phyloP scores from a whole-genome alignment of 805 yeast species.

The Saccharomyces jurei region DNA sequence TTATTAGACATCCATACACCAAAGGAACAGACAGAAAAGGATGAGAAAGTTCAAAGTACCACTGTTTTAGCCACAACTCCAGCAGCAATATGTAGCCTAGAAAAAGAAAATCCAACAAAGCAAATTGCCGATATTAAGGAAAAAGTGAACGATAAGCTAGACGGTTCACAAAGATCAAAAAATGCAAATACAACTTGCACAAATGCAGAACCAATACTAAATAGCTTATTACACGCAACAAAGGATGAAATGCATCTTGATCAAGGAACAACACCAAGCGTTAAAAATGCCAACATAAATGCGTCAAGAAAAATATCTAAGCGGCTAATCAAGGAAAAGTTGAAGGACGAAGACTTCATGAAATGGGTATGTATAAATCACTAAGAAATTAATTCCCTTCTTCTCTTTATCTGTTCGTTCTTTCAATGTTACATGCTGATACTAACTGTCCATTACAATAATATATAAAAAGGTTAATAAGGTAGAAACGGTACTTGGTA shows the following conservation, averaged over 20 bases:
- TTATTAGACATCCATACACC: background rate
- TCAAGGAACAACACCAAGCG: background rate
- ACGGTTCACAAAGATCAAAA: background rate
- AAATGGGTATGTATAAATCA: conserved; percentile 21
- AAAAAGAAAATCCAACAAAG: background rate
- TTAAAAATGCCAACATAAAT: background rate
- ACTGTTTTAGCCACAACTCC: background rate
- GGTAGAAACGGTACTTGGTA: conserved; percentile 8
- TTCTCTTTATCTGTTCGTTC: too few relatives aligned
- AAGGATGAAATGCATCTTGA: background rate
- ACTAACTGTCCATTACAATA: background rate
- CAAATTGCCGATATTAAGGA: background rate
- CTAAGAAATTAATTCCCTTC: background rate
- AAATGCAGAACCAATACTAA: background rate
- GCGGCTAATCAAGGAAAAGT: conserved; percentile 14
- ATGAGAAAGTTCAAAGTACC: background rate
- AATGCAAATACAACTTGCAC: background rate
- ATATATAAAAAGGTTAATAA: conserved; percentile 3
- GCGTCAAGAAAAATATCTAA: conserved; percentile 11
- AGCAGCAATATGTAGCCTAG: background rate
- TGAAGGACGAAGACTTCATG: conserved; percentile 20
- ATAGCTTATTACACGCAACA: background rate
- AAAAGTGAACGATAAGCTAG: background rate
- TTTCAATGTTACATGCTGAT: background rate
- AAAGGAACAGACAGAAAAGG: background rate